A percentile compares a stretch with the other conserved stretches of the same genome.
phyloP scores from a whole-genome alignment of 2,329 filamentous ascomycete species.

The Phyllosticta citriasiana region DNA sequence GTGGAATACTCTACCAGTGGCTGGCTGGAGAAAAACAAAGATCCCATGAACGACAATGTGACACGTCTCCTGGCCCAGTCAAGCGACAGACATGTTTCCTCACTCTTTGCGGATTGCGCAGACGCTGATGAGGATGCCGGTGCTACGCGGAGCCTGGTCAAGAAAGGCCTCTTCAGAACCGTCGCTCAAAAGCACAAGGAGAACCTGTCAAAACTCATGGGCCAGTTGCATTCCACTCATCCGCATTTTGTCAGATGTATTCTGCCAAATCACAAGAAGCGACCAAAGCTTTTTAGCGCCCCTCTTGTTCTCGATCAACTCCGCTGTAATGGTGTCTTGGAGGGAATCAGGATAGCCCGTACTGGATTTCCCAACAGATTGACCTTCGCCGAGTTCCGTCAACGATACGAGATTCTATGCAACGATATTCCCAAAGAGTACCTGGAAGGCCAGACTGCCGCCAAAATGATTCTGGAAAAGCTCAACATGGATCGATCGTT shows the following conservation, averaged over 20 bases:
- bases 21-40: constrained; percentile 99
- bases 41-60: constrained; percentile 93
- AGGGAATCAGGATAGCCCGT: constrained; percentile 92
- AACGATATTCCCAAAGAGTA: constrained; percentile 78
- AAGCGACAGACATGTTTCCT: constrained; percentile 70
- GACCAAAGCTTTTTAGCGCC: constrained; percentile 83
- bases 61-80: constrained; percentile 80
- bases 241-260: constrained; percentile 98
- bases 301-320: constrained; percentile 92
- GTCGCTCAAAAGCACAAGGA: constrained; percentile 97
- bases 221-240: constrained; percentile 86
- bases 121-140: constrained; percentile 66
- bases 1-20: constrained; percentile 93
- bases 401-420: constrained; percentile 92
- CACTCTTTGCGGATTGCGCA: constrained; percentile 78
- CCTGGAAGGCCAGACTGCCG: constrained; percentile 78
- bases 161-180: constrained; percentile 93
- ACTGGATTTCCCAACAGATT: constrained; percentile 95
- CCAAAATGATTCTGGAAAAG: constrained; percentile 79
- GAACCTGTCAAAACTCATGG: constrained; percentile 93
- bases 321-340: constrained; percentile 98
- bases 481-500: constrained; percentile 74
- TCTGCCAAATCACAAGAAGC: constrained; percentile 94
- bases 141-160: constrained; percentile 67
- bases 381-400: constrained; percentile 85